These are phyloP conservation scores for Paraphaeosphaeria sporulosa DNA, from an alignment of 2,329 filamentous ascomycete genomes.

Conservation along the genomic window DNA sequence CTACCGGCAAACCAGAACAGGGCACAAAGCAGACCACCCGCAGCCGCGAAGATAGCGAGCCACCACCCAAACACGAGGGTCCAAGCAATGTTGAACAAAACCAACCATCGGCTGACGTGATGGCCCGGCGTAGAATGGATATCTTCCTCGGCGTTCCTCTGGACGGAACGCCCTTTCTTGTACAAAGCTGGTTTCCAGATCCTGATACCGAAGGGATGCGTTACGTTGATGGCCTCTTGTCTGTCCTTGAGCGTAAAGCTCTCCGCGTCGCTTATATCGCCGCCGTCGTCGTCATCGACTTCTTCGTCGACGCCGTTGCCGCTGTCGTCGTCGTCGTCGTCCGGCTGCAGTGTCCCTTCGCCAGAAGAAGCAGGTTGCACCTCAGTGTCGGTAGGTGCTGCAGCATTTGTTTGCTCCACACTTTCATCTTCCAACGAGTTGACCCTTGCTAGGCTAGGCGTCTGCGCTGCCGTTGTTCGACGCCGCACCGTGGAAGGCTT, in stretches of 20 bases:
- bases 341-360: slow-evolving; percentile 50
- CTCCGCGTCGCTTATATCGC: slow-evolving; percentile 85
- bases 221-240: slow-evolving; percentile 97
- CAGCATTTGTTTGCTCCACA: slow-evolving; percentile 42
- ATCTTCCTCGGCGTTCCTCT: slow-evolving; percentile 94
- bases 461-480: slow-evolving; percentile 55
- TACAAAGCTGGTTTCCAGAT: slow-evolving; percentile 99
- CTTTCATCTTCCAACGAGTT: slow-evolving; percentile 56
- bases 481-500: slow-evolving; percentile 61
- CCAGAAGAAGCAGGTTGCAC: slow-evolving; percentile 39
- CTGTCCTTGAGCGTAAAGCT: slow-evolving; percentile 98
- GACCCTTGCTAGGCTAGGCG: slow-evolving; percentile 57
- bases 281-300: slow-evolving; percentile 73
- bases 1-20: slow-evolving; percentile 79
- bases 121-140: slow-evolving; percentile 95
- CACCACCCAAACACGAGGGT: slow-evolving; percentile 95
- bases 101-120: slow-evolving; percentile 81
- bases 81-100: slow-evolving; percentile 91
- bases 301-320: slow-evolving; percentile 65
- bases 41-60: slow-evolving; percentile 78
- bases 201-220: slow-evolving; percentile 97
- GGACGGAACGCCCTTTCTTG: slow-evolving; percentile 96
- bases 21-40: slow-evolving; percentile 80
- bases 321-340: slow-evolving; percentile 48
- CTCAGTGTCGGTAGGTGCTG: slow-evolving; percentile 34